Evolutionary conservation across 495 filamentous ascomycete species (phyloP).

Genomic region (Jackrogersella multiformis): DNA sequence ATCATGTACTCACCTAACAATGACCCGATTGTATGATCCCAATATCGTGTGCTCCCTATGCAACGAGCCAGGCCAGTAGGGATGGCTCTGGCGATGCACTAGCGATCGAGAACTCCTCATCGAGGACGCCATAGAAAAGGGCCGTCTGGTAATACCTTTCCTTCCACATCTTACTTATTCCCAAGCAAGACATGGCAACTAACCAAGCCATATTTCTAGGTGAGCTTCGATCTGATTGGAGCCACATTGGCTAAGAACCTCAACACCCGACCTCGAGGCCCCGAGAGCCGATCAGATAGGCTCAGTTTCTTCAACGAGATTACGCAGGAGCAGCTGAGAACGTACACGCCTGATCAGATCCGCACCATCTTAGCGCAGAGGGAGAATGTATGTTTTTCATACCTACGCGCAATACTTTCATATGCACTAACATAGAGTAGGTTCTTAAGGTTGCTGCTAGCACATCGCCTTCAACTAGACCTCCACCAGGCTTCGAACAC

Average conservation of each 20-base stretch:
- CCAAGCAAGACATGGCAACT: conserved; percentile 21
- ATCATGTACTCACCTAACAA: conserved; percentile 67
- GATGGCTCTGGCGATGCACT: conserved; percentile 74
- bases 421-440: conserved; percentile 15
- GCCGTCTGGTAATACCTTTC: conserved; percentile 41
- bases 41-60: conserved; percentile 62
- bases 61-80: conserved; percentile 55
- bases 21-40: conserved; percentile 64
- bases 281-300: conserved; percentile 49
- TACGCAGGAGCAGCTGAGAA: conserved; percentile 57
- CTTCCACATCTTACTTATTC: conserved; percentile 34
- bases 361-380: conserved; percentile 53
- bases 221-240: conserved; percentile 30
- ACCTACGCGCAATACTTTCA: background rate
- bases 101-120: conserved; percentile 64
- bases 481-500: conserved; percentile 23
- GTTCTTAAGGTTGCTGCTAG: background rate
- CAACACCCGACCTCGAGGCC: conserved; percentile 43
- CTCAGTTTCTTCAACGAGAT: conserved; percentile 60
- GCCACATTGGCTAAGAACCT: conserved; percentile 30
- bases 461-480: background rate
- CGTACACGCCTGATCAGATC: conserved; percentile 55
- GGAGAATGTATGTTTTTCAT: conserved; percentile 44
- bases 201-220: conserved; percentile 22
- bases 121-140: conserved; percentile 47